Base-by-base conservation (phyloP, 2,329 filamentous ascomycete species). In the Colletotrichum echinochloae region DNA sequence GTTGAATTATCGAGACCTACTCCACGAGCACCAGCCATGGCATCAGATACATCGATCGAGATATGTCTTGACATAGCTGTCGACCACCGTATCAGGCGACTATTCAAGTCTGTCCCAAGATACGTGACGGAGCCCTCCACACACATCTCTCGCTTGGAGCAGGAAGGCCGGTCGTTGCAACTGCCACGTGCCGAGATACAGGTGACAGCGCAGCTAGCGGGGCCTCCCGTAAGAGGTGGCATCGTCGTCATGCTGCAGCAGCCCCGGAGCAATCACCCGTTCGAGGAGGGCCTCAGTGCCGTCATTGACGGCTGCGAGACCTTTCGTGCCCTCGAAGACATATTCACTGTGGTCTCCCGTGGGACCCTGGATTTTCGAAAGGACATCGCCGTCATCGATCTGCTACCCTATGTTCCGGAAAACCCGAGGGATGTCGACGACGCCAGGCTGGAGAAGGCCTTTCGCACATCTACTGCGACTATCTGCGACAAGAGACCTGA, bases 181-280 rank as follows among this genome's bases (percentile, higher is more conserved):
- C n/a, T 37, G 23, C n/a, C 33, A 18, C 12, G n/a, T 3, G 64
- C 57, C 23, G 73, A 74, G 60, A 72, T 74, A 11, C 5, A 60
- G 39, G 70, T 73, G 26, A 74, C 70, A 18, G 55, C 48, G 28
- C 12, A 66, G n/a, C 54, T 73, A 1, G 70, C 72, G 26, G 72
- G 72, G 12, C 73, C 72, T 35, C 57, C 66, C 6, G 26, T 30
- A 18, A 72, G 57, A 33, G 73, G 73, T 28, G 73, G 73, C 51
- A 74, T 74, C 60, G 72, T 52, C 35, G 49, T 74, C 28, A 41
- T 60, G 26, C 65, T 74, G 12, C 73, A 74, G 55, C 70, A 74
- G 56, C 73, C 73, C 11, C 73, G 73, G 16, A 18, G 55, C 3
- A 67, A 73, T 11, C 73, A 74, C 48, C 72, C 70, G 26, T 74